phyloP scores from a whole-genome alignment of 1,284 basidiomycete species.

The Ustilago hordei region DNA sequence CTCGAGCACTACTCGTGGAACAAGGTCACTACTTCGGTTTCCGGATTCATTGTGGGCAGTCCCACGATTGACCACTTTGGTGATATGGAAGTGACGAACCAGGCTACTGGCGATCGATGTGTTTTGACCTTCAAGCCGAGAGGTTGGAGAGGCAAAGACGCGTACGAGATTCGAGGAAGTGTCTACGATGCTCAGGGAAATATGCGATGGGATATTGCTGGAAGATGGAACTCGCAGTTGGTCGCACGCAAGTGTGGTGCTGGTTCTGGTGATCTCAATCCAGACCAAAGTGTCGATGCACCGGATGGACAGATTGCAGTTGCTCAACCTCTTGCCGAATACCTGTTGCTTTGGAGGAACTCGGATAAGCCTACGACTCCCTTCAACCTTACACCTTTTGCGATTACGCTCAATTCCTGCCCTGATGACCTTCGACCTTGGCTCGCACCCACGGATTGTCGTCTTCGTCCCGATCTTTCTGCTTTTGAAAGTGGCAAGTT shows the following conservation, averaged over 20 bases:
- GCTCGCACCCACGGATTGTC: conserved; percentile 91
- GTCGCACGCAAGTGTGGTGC: conserved; percentile 81
- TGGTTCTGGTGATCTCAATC: conserved; percentile 78
- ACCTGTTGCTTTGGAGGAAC: conserved; percentile 91
- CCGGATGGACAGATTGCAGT: conserved; percentile 65
- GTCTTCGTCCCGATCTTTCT: conserved; percentile 90
- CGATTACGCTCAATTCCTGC: conserved; percentile 86
- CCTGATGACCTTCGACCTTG: conserved; percentile 79
- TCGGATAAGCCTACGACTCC: conserved; percentile 74
- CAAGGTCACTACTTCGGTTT: conserved; percentile 75
- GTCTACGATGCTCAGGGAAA: conserved; percentile 79
- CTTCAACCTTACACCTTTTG: conserved; percentile 91
- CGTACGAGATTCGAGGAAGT: conserved; percentile 89
- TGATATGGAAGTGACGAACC: conserved; percentile 89
- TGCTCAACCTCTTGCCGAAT: conserved; percentile 74
- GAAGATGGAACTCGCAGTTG: conserved; percentile 94
- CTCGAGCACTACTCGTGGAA: conserved; percentile 89
- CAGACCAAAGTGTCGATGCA: conserved; percentile 73
- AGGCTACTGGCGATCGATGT: conserved; percentile 90
- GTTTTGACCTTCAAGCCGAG: conserved; percentile 93
- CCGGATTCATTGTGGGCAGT: conserved; percentile 91
- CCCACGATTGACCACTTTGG: conserved; percentile 98
- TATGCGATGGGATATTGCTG: conserved; percentile 88
- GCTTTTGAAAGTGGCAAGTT: conserved; percentile 94
- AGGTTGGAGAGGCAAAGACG: conserved; percentile 91